Conservation (phyloP, 2,329 filamentous ascomycete genomes). For the Pseudogymnoascus sp. region DNA sequence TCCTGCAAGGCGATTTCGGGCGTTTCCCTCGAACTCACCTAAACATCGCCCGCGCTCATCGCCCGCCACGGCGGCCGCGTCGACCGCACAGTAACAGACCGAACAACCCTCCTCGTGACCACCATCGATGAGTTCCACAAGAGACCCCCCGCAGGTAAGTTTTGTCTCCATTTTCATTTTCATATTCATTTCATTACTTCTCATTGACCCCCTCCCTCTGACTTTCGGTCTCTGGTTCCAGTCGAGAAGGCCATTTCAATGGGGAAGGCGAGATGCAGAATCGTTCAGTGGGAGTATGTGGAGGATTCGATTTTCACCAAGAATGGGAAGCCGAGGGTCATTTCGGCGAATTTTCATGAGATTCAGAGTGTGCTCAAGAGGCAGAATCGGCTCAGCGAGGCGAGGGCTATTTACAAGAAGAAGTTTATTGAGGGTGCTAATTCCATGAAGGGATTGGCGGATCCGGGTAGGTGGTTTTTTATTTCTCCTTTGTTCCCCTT, state of each 20-base stretch:
- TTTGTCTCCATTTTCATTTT: background rate
- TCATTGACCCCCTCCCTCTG: background rate
- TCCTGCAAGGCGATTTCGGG: slow-evolving; percentile 52
- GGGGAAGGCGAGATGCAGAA: background rate
- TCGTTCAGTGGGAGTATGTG: slow-evolving; percentile 4
- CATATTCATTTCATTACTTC: background rate
- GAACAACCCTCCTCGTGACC: slow-evolving; percentile 68
- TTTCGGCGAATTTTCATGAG: slow-evolving; percentile 17
- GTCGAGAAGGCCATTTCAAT: background rate
- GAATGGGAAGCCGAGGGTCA: slow-evolving; percentile 25
- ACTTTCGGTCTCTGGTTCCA: background rate
- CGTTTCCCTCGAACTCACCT: slow-evolving; percentile 36
- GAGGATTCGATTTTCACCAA: slow-evolving; percentile 13
- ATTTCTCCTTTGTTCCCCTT: background rate
- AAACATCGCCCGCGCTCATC: slow-evolving; percentile 62
- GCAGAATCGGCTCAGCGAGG: slow-evolving; percentile 31
- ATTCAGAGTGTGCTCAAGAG: slow-evolving; percentile 19
- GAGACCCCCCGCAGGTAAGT: slow-evolving; percentile 20
- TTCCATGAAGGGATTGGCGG: slow-evolving; percentile 38
- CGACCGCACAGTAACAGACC: slow-evolving; percentile 40
- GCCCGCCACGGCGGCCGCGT: slow-evolving; percentile 54
- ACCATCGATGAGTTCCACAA: slow-evolving; percentile 53
- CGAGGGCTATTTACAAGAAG: slow-evolving; percentile 32
- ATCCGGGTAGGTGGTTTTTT: slow-evolving; percentile 41
- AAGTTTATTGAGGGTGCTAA: slow-evolving; percentile 29